Evolutionary conservation across 1,284 basidiomycete genomes (phyloP), one percentile per base, ranked within the genome.

Genomic region (Ustilago vetiveriae): DNA sequence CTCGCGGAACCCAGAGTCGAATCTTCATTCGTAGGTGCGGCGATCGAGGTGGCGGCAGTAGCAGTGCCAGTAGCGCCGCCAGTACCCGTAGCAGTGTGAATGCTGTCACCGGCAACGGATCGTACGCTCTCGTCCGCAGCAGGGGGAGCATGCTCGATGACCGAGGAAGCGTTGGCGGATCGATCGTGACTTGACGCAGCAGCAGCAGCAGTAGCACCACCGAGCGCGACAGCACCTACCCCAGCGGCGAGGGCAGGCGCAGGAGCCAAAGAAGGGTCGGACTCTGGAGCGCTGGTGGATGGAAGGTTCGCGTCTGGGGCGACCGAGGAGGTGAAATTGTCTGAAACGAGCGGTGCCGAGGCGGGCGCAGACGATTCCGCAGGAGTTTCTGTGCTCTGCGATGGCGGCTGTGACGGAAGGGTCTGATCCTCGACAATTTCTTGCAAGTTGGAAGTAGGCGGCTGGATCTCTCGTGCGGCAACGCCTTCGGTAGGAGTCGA

Each of bases 201-300:
- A 36, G 82, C 82, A 46, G 67, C 87, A 86, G 49, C 52, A 38
- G 47, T 35, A 21, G 41, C 64, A 19, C 53, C 54, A 16, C 65
- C 55, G 27, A 56, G 30, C 3, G 59, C 53, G 9, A 57, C 39
- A 14, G 52, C 56, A 23, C 60, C 56, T 2, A 47, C 49, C 16
- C 52, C 62, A 23, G 62, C 62, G 11, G 48, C 52, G 21, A 54
- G 26, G 16, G 48, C 59, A 3, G 64, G 47, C 5, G 50, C 30
- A 19, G 35, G 19, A 30, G 19, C 21, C 21, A 21, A 40, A 8
- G 24, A 26, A 11, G 46, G 29, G 19, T 50, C 36, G 44, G 30
- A 19, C n/a, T 23, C 24, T 8, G 47, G 51, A 36, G 33, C 37
- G 11, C 24, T 16, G 24, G 32, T 11, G 30, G 39, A 9, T 17